A percentile compares a stretch with the other conserved stretches of the same genome.
Conservation (phyloP, 2,329 filamentous ascomycete species). For the Coniochaeta sp. region DNA sequence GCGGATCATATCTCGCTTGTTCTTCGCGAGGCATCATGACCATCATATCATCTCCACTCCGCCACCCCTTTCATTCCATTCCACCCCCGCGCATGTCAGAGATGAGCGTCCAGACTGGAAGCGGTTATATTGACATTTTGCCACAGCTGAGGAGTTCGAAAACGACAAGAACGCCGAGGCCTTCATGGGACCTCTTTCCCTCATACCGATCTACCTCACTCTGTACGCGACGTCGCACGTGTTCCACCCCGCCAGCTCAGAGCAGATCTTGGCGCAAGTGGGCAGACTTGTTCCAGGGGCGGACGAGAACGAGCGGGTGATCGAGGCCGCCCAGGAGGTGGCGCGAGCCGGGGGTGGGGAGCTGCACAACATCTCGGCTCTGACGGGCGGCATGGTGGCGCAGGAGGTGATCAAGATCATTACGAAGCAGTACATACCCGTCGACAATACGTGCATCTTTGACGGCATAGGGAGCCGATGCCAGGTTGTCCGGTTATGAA, state of each 20-base stretch:
- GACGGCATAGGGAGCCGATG: conserved; percentile 59
- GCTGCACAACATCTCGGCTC: conserved; percentile 82
- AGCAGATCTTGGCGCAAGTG: conserved; percentile 45
- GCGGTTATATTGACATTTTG: conserved; percentile 15
- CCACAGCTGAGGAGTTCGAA: conserved; percentile 42
- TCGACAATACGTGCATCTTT: conserved; percentile 64
- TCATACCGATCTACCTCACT: conserved; percentile 63
- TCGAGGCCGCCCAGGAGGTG: conserved; percentile 55
- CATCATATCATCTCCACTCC: not conserved
- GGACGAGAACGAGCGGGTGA: conserved; percentile 39
- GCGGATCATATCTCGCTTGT: conserved; percentile 1
- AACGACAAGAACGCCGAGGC: conserved; percentile 45
- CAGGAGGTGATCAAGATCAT: conserved; percentile 93
- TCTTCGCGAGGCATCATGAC: not conserved
- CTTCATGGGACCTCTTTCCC: conserved; percentile 45
- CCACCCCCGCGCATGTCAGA: not conserved
- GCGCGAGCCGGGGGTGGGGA: conserved; percentile 75
- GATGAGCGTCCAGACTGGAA: not conserved
- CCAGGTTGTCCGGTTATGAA: conserved; percentile 47
- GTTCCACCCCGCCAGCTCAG: conserved; percentile 29
- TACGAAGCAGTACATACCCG: conserved; percentile 64
- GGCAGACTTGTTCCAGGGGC: conserved; percentile 37
- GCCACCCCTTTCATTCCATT: conserved; percentile 2
- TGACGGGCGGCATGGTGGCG: conserved; percentile 87
- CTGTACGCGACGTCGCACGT: conserved; percentile 46